Evolutionary conservation across 176 grass and related monocot species (phyloP), one percentile per base, ranked within the genome.

Genomic region (Juncus effusus): DNA sequence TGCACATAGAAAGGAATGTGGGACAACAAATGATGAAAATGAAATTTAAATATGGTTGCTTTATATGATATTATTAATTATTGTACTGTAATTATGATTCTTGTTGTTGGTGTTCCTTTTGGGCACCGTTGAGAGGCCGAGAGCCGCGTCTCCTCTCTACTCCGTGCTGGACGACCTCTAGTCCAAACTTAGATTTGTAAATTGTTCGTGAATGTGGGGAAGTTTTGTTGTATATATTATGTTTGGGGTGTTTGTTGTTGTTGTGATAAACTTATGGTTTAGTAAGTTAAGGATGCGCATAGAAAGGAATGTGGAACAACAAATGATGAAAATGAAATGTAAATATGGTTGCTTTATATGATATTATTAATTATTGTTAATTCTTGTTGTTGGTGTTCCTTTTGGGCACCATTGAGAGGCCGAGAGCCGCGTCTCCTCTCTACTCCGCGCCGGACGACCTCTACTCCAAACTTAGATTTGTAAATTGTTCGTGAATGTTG

Each of bases 101-200:
- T 28, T 28, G 19, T 28, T 28, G 19, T 28, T 28, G 19, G 19
- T 28, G 19, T 1, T 95, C 67, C 90, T 90, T 51, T 78, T 69
- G 38, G 90, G 90, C 6, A 77, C 77, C 38, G 70, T 90, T 10
- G 72, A 74, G 51, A 70, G 62, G 56, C 90, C 90, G 12, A 90
- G 77, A 72, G 86, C 86, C 51, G 90, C 90, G 0, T 70, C 76
- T 16, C 85, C 80, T 62, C 75, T 95, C 39, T 90, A 95, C 66
- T 51, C 42, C 41, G 86, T 83, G 3, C 42, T 95, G 50, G 78
- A 84, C 40, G 81, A 78, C 4, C 72, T 95, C 10, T 90, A 80
- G 50, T 68, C 64, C 2, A 80, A 61, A 41, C 19, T 1, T 28
- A 28, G 19, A 28, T 28, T 28, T 28, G 69, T 90, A 12, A 56